phyloP scores from a whole-genome alignment of 1,284 basidiomycete genomes.

The Cutaneotrichosporon sp. region DNA sequence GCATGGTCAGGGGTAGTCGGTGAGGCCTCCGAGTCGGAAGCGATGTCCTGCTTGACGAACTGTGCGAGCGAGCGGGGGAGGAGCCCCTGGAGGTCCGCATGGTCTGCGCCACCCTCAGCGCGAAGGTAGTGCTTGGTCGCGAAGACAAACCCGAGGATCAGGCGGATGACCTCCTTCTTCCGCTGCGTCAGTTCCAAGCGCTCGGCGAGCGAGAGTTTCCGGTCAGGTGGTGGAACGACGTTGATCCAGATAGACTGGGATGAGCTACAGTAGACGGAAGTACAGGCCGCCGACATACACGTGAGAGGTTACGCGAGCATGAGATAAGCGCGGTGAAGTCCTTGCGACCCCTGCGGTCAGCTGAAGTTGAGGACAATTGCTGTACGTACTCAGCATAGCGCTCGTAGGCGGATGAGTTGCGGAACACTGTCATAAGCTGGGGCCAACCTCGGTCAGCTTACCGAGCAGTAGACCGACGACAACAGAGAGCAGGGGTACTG shows the following conservation, averaged over 20 bases:
- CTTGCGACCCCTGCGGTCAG: constrained; percentile 65
- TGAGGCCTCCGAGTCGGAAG: no score
- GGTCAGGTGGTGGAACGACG: constrained; percentile 56
- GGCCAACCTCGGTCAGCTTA: constrained; percentile 9
- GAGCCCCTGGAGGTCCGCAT: constrained; percentile 39
- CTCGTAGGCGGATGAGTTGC: constrained; percentile 48
- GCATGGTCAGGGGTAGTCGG: no score
- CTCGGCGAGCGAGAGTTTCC: constrained; percentile 1
- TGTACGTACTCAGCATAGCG: constrained; percentile 41
- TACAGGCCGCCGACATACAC: constrained; percentile 30
- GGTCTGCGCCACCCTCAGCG: constrained; percentile 43
- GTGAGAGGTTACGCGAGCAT: constrained; percentile 59
- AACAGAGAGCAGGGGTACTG: constrained; percentile 74
- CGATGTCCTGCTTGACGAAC: constrained; percentile 12
- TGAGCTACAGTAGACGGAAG: background rate
- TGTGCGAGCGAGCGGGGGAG: constrained; percentile 32
- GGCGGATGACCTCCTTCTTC: constrained; percentile 66
- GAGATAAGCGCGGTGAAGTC: constrained; percentile 55
- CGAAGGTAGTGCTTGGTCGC: constrained; percentile 44
- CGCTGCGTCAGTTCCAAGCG: constrained; percentile 58
- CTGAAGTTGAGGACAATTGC: constrained; percentile 58
- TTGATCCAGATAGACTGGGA: constrained; percentile 67
- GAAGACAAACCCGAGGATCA: constrained; percentile 53
- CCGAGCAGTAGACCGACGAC: constrained; percentile 61
- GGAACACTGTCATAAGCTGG: constrained; percentile 68